Percentiles rank a stretch among this genome's conserved stretches.
These are phyloP conservation scores for Bocquillonia castaneifolia DNA, from an alignment of 441 rosid species.

Conservation along the genomic window DNA sequence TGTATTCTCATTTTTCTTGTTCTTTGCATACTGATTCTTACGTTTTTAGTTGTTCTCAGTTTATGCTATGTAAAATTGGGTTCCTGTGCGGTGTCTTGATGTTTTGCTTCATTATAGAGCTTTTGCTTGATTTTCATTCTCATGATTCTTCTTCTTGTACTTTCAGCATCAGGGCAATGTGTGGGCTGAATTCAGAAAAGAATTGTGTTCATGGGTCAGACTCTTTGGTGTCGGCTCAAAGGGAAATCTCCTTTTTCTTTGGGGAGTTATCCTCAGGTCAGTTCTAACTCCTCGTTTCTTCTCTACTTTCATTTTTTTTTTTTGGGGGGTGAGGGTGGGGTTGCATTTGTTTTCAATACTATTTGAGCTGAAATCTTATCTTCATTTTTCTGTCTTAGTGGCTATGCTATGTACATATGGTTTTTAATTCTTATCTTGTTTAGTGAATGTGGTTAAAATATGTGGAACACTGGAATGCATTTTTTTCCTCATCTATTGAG, in stretches of 20 bases:
- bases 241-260: conserved; percentile 82
- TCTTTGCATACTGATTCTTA: neutral
- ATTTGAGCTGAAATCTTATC: too few relatives aligned
- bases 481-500: neutral
- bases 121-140: conserved; percentile 4
- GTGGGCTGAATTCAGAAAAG: conserved; percentile 56
- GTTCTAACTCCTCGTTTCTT: neutral
- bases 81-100: neutral
- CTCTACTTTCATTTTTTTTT: neutral
- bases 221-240: conserved; percentile 62
- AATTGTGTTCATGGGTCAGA: conserved; percentile 87
- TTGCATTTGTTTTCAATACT: neutral
- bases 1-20: neutral
- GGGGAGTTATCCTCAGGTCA: conserved; percentile 41
- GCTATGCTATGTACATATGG: neutral
- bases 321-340: too few relatives aligned
- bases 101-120: neutral
- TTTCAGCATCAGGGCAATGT: conserved; percentile 70
- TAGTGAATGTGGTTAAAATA: neutral
- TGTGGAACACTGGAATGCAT: too few relatives aligned
- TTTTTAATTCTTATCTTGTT: too few relatives aligned
- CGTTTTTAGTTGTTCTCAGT: neutral
- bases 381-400: too few relatives aligned
- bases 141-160: conserved; percentile 17
- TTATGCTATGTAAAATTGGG: neutral